phyloP scores from a whole-genome alignment of 2,329 filamentous ascomycete genomes.

The Phialophora expanda region DNA sequence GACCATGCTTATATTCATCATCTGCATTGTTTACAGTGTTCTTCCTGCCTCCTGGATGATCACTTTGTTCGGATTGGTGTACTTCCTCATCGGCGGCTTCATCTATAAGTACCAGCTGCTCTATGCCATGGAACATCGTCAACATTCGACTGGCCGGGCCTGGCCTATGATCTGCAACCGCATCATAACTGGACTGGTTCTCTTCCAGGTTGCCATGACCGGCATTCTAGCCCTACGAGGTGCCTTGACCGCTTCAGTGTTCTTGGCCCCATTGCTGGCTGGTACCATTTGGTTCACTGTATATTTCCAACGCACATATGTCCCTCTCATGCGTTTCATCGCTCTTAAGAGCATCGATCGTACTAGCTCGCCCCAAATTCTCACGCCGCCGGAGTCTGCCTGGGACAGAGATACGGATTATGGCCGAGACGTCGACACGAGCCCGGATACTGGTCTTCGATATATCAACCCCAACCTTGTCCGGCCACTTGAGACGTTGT shows the following conservation, averaged over 20 bases:
- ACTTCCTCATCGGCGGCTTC: slow-evolving; percentile 80
- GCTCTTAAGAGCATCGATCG: slow-evolving; percentile 82
- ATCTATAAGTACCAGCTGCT: slow-evolving; percentile 97
- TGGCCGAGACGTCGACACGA: slow-evolving; percentile 48
- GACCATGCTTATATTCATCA: slow-evolving; percentile 88
- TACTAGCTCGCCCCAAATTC: slow-evolving; percentile 54
- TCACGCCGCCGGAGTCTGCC: slow-evolving; percentile 44
- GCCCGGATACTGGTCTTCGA: slow-evolving; percentile 49
- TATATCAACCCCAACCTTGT: slow-evolving; percentile 56
- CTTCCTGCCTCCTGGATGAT: slow-evolving; percentile 80
- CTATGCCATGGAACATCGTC: slow-evolving; percentile 97
- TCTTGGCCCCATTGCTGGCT: slow-evolving; percentile 76
- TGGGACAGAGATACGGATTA: slow-evolving; percentile 52
- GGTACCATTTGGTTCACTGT: slow-evolving; percentile 88
- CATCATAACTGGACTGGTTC: slow-evolving; percentile 79
- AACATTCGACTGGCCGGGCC: slow-evolving; percentile 88
- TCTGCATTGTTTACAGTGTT: slow-evolving; percentile 93
- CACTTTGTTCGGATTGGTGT: slow-evolving; percentile 76
- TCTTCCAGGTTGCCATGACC: slow-evolving; percentile 91
- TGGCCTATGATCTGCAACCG: slow-evolving; percentile 98
- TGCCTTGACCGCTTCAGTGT: slow-evolving; percentile 73
- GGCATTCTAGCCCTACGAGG: slow-evolving; percentile 78
- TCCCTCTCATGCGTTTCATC: slow-evolving; percentile 89
- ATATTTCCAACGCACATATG: slow-evolving; percentile 79
- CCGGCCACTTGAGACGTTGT: slow-evolving; percentile 51